Percentiles rank a stretch among this genome's conserved stretches.
These are phyloP conservation scores for Boletus reticulatus DNA, from an alignment of 768 basidiomycete genomes.

Conservation along the genomic window DNA sequence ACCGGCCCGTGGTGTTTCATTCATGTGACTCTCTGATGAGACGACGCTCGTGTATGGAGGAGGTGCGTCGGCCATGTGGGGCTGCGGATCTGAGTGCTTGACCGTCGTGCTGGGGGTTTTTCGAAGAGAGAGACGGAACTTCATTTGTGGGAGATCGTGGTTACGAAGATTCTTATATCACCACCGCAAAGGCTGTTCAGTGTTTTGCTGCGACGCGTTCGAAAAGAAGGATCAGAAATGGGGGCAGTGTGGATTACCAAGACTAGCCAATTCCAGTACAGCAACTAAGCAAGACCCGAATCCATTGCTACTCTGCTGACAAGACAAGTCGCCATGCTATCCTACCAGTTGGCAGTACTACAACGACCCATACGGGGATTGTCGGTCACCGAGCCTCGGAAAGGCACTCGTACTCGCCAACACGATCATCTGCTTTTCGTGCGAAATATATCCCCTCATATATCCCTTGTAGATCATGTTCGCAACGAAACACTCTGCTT, in stretches of 20 bases:
- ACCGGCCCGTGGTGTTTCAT: not conserved
- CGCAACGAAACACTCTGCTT: constrained; percentile 91
- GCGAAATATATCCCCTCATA: constrained; percentile 94
- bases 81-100: not conserved
- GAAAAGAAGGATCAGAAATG: constrained; percentile 6
- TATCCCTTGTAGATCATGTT: constrained; percentile 94
- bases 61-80: not conserved
- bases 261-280: not conserved
- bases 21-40: constrained; percentile 5
- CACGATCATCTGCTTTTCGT: constrained; percentile 93
- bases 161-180: no score
- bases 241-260: not conserved
- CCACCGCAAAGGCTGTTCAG: no score
- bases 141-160: not conserved
- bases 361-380: constrained; percentile 43
- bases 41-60: constrained; percentile 24
- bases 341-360: constrained; percentile 5
- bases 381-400: constrained; percentile 66
- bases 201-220: not conserved
- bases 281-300: not conserved
- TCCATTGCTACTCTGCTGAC: no score
- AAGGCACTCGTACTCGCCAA: constrained; percentile 79
- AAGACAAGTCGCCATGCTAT: no score
- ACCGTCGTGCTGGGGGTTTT: constrained; percentile 6
- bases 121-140: constrained; percentile 3